A percentile compares a stretch with the other conserved stretches of the same genome.
phyloP scores from a whole-genome alignment of 331 rosid genomes.

The Stylosanthes scabra region DNA sequence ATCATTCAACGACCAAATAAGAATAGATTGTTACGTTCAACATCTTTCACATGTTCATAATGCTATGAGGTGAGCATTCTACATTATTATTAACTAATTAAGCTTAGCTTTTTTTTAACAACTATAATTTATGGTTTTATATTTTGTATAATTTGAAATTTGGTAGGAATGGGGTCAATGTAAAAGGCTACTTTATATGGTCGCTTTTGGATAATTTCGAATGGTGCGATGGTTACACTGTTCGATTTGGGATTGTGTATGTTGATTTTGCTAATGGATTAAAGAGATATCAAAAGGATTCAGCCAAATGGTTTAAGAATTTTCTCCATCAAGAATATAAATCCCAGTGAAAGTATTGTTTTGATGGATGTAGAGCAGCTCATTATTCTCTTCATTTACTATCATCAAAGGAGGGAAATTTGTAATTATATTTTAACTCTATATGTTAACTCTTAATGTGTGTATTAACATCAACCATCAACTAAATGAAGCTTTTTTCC shows the following conservation, averaged over 20 bases:
- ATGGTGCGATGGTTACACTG: conserved; percentile 41
- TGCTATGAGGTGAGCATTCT: conserved; percentile 21
- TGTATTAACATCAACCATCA: too few relatives aligned
- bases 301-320: conserved; percentile 48
- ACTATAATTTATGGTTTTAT: not conserved
- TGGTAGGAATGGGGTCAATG: conserved; percentile 47
- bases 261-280: conserved; percentile 43
- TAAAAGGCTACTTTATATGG: conserved; percentile 55
- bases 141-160: not conserved
- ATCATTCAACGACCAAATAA: conserved; percentile 19
- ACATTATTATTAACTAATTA: too few relatives aligned
- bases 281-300: conserved; percentile 43
- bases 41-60: conserved; percentile 21
- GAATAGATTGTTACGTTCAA: conserved; percentile 31
- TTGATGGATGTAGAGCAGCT: not conserved
- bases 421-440: too few relatives aligned
- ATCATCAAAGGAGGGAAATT: too few relatives aligned
- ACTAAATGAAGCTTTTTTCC: too few relatives aligned
- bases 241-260: conserved; percentile 48
- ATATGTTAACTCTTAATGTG: too few relatives aligned
- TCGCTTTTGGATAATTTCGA: conserved; percentile 51
- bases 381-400: not conserved
- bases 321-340: conserved; percentile 33
- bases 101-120: too few relatives aligned
- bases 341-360: conserved; percentile 7